Conservation (phyloP, 2,329 filamentous ascomycete genomes). For the Xylariaceae sp. region DNA sequence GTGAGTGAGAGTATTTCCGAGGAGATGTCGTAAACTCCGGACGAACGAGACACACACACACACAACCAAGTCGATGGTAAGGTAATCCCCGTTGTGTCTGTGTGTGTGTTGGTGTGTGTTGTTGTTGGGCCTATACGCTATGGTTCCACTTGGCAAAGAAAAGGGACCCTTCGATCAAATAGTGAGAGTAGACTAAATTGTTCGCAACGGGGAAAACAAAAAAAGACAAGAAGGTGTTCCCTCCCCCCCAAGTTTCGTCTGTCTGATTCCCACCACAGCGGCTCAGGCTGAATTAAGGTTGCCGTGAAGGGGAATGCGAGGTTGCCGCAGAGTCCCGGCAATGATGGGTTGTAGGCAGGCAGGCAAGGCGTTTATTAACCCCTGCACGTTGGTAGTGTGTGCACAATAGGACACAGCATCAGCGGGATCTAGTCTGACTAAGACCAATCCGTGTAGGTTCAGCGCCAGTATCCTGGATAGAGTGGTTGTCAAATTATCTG, state of each 20-base stretch:
- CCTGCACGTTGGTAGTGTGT: neutral
- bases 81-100: no score
- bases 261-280: conserved; percentile 11
- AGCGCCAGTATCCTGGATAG: neutral
- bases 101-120: neutral
- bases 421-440: conserved; percentile 14
- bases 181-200: neutral
- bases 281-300: conserved; percentile 19
- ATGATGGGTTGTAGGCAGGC: conserved; percentile 7
- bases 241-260: neutral
- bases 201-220: neutral
- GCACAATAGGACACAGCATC: conserved; percentile 7
- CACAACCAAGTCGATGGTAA: no score
- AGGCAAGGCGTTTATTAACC: conserved; percentile 5
- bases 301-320: conserved; percentile 14
- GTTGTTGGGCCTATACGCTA: neutral
- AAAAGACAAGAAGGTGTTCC: no score
- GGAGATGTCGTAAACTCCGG: neutral
- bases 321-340: conserved; percentile 20
- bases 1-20: neutral
- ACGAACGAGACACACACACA: no score
- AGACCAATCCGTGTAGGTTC: conserved; percentile 10
- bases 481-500: neutral
- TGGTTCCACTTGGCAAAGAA: neutral
- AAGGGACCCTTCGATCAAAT: neutral